Evolutionary conservation across 2,329 filamentous ascomycete species (phyloP).

Genomic region (Aspergillus terreus): DNA sequence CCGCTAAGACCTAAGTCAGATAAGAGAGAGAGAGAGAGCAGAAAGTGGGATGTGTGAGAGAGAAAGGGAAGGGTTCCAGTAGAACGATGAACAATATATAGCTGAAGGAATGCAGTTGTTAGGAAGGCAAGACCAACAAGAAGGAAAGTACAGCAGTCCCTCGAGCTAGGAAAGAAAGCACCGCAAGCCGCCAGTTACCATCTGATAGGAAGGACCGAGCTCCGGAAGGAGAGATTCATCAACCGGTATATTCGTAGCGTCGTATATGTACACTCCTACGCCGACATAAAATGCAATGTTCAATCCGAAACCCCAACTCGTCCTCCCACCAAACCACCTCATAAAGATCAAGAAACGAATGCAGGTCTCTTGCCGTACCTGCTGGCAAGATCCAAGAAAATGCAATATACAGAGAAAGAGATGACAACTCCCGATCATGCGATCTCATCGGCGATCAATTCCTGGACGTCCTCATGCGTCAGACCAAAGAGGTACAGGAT

Average conservation of each 20-base stretch:
- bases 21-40: no score
- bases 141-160: background rate
- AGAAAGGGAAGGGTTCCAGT: no score
- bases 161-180: no score
- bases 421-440: background rate
- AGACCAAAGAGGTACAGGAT: slow-evolving; percentile 57
- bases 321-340: background rate
- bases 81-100: no score
- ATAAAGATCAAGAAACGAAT: background rate
- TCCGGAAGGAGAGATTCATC: background rate
- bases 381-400: slow-evolving; percentile 5
- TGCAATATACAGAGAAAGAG: background rate
- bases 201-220: no score
- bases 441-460: slow-evolving; percentile 30
- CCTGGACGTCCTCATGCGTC: slow-evolving; percentile 47
- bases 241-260: slow-evolving; percentile 1
- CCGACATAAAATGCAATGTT: slow-evolving; percentile 3
- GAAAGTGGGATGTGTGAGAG: no score
- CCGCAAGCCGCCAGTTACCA: no score
- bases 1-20: no score
- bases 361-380: slow-evolving; percentile 4
- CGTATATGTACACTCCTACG: slow-evolving; percentile 12
- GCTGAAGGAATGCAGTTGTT: no score
- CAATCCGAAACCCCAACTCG: background rate
- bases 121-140: background rate